Conservation (phyloP, 2,329 filamentous ascomycete species). For the Cytospora paraplurivora region DNA sequence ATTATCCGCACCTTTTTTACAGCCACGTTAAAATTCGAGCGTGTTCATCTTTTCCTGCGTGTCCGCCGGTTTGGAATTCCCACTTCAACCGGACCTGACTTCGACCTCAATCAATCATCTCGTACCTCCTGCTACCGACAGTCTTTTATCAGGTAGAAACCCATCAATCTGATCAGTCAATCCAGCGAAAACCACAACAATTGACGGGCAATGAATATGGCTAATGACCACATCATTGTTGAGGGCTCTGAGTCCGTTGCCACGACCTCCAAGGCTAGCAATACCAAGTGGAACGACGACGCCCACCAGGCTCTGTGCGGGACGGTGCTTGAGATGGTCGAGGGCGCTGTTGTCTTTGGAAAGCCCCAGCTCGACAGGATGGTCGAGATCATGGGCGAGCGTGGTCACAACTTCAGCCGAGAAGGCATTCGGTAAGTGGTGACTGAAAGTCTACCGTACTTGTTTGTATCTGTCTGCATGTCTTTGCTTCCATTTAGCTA, state of each 20-base stretch:
- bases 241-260: neutral
- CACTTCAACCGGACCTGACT: neutral
- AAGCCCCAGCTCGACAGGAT: slow-evolving; percentile 37
- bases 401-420: slow-evolving; percentile 44
- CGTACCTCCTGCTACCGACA: neutral
- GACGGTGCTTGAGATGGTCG: slow-evolving; percentile 29
- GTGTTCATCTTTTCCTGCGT: neutral
- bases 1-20: neutral
- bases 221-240: neutral
- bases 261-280: slow-evolving; percentile 2
- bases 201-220: neutral
- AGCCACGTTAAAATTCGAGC: neutral
- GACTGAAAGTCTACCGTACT: neutral
- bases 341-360: slow-evolving; percentile 20
- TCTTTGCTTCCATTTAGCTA: too few species aligned
- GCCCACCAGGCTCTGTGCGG: slow-evolving; percentile 32
- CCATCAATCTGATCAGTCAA: neutral
- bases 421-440: slow-evolving; percentile 47
- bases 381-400: slow-evolving; percentile 37
- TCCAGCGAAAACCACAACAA: neutral
- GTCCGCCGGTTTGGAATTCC: neutral
- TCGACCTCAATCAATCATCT: neutral
- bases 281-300: slow-evolving; percentile 33
- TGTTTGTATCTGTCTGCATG: slow-evolving; percentile 3
- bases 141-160: neutral